Conservation (phyloP, 371 early-diverging fungal species). For the Actinomucor elegans region DNA sequence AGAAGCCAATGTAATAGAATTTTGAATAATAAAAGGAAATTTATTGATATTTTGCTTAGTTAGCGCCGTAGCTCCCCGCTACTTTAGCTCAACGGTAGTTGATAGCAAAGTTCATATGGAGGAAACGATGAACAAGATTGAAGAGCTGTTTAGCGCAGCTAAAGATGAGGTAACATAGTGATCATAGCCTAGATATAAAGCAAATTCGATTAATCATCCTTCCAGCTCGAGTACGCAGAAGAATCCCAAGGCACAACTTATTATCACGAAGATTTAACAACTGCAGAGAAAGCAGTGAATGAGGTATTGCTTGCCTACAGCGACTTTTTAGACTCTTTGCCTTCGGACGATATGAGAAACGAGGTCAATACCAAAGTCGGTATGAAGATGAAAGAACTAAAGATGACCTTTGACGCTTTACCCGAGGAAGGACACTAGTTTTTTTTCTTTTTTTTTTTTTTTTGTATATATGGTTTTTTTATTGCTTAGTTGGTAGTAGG, state of each 20-base stretch:
- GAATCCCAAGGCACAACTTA: slow-evolving; percentile 46
- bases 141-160: slow-evolving; percentile 35
- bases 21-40: background rate
- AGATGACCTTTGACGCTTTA: slow-evolving; percentile 39
- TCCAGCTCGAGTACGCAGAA: slow-evolving; percentile 42
- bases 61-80: too few species aligned
- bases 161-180: slow-evolving; percentile 38
- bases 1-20: background rate
- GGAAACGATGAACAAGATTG: slow-evolving; percentile 35
- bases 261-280: slow-evolving; percentile 37
- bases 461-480: background rate
- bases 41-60: background rate
- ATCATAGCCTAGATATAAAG: too few species aligned
- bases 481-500: slow-evolving; percentile 28
- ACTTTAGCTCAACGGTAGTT: background rate
- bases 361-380: slow-evolving; percentile 37
- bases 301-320: slow-evolving; percentile 38
- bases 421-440: slow-evolving; percentile 28
- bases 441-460: background rate
- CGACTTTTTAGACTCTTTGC: slow-evolving; percentile 29
- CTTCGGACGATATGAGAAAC: slow-evolving; percentile 34
- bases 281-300: slow-evolving; percentile 38
- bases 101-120: slow-evolving; percentile 17
- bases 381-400: slow-evolving; percentile 40
- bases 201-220: background rate